Conservation (phyloP, 768 basidiomycete genomes). For the Lactarius hatsudake region DNA sequence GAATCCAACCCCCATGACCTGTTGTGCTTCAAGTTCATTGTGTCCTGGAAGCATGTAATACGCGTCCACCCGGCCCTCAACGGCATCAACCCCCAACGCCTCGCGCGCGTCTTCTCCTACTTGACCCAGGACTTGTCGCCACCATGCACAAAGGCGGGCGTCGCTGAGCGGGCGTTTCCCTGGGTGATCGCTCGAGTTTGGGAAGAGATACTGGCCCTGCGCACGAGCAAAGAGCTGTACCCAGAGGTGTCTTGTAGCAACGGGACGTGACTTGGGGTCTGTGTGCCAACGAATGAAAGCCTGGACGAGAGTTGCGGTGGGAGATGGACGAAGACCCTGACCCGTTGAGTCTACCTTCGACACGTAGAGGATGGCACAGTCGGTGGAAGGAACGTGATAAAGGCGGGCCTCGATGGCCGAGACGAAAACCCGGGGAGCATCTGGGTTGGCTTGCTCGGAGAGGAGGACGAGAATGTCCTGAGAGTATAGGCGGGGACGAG, state of each 20-base stretch:
- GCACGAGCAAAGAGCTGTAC: slow-evolving; percentile 63
- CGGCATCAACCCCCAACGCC: slow-evolving; percentile 20
- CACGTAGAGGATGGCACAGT: slow-evolving; percentile 49
- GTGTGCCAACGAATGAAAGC: slow-evolving; percentile 48
- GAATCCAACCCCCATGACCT: slow-evolving; percentile 47
- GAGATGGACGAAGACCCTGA: slow-evolving; percentile 58
- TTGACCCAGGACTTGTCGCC: slow-evolving; percentile 71
- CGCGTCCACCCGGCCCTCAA: slow-evolving; percentile 37
- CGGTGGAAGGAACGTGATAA: background rate
- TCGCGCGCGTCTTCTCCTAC: slow-evolving; percentile 43
- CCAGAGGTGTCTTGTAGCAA: background rate
- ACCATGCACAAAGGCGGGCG: slow-evolving; percentile 84
- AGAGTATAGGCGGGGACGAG: slow-evolving; percentile 61
- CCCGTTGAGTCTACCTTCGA: slow-evolving; percentile 96
- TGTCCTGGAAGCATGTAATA: slow-evolving; percentile 74
- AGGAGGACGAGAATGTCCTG: slow-evolving; percentile 80
- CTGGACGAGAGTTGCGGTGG: slow-evolving; percentile 66
- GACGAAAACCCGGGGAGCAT: slow-evolving; percentile 56
- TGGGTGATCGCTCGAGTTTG: slow-evolving; percentile 69
- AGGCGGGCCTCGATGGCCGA: slow-evolving; percentile 77
- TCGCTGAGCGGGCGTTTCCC: slow-evolving; percentile 78
- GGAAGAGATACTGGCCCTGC: slow-evolving; percentile 91
- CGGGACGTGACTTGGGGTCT: slow-evolving; percentile 35
- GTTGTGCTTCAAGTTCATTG: slow-evolving; percentile 60
- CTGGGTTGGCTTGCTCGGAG: slow-evolving; percentile 54